Evolutionary conservation across 208 protist genomes (phyloP).

Genomic region (Cochliopodium minus): DNA sequence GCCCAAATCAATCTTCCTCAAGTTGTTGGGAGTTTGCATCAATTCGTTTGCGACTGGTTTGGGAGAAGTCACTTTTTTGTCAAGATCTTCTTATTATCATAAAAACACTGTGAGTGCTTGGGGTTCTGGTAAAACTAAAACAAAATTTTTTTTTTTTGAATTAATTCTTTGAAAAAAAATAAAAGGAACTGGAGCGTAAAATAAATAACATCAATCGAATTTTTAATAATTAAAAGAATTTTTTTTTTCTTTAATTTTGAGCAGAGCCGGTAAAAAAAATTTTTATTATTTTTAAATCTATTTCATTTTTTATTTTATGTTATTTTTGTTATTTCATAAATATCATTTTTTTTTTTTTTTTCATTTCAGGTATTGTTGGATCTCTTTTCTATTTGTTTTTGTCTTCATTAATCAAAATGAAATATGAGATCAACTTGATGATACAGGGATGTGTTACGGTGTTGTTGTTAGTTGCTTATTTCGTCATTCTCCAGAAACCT

Average conservation of each 20-base stretch:
- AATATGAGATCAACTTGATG: no score
- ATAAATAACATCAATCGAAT: no score
- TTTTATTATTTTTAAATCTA: not conserved
- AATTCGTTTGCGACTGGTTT: slow-evolving; percentile 9
- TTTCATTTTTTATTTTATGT: not conserved
- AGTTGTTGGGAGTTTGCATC: slow-evolving; percentile 9
- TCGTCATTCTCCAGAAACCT: no score
- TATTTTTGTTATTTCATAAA: not conserved
- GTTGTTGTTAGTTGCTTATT: no score
- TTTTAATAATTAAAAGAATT: not conserved
- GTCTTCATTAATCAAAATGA: no score
- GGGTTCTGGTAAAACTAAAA: not conserved
- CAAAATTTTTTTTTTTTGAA: not conserved
- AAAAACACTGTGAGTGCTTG: not conserved
- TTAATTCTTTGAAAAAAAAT: no score
- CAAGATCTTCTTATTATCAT: not conserved
- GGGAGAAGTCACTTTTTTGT: slow-evolving; percentile 20
- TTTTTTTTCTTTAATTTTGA: not conserved
- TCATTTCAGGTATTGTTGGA: slow-evolving; percentile 2
- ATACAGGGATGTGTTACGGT: no score
- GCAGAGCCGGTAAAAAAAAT: not conserved
- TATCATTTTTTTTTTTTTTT: not conserved
- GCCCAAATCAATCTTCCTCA: not conserved
- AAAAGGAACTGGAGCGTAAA: no score
- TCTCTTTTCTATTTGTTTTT: not conserved